Evolutionary conservation across 2,329 filamentous ascomycete species (phyloP), one percentile per base, ranked within the genome.

Genomic region (Cucurbitaria berberidis): DNA sequence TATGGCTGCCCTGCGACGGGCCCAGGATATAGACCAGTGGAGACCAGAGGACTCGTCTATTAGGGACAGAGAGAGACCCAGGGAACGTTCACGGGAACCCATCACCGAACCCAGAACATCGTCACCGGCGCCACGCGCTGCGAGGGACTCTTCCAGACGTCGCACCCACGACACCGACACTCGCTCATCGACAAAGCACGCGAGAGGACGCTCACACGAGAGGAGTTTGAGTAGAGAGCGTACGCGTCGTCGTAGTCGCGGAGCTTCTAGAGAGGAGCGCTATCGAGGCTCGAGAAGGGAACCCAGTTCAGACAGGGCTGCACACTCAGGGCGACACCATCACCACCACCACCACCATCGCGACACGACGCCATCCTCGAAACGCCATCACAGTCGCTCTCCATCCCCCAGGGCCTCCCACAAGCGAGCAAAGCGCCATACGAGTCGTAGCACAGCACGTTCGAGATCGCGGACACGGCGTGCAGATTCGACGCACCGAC

Each of bases 11-110:
- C 73, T 69, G 72, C 73, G 68, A 65, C 66, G 69, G 66, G 62
- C 72, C 67, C 74, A 74, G 68, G 70, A 74, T 67, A 72, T 75
- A 76, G 75, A 76, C 59, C 72, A 76, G 73, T 75, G 74, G 74
- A 72, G 75, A 74, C 69, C 72, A 67, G 74, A 76, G 70, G 74
- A 74, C 67, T 60, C 64, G 45, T 70, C 72, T 48, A 55, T 62
- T 49, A 62, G 71, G 69, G 67, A 65, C 57, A 68, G 69, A 57
- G 70, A 72, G 40, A 50, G 53, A 40, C 44, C 50, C 36, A 62
- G 64, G 57, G 67, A 69, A 43, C 64, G 66, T 16, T 54, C 54
- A 29, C 60, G 64, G 48, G 65, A 70, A 46, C 62, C 65, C 51
- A 62, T 57, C 53, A 56, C 60, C 63, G 59, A 69, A 58, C 57